Base-by-base conservation (phyloP, 306 rosid species). In the Malus sieversii region DNA sequence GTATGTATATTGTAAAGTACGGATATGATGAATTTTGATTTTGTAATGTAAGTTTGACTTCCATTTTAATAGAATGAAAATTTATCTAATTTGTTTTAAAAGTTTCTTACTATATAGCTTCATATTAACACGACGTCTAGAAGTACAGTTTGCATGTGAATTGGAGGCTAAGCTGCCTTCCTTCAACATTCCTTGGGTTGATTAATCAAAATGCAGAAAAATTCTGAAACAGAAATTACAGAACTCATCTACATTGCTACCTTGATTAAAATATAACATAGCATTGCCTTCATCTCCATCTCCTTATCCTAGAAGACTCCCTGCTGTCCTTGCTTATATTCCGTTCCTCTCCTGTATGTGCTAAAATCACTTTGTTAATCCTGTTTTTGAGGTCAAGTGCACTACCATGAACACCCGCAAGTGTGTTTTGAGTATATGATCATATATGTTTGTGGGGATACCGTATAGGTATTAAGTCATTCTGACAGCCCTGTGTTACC, bases 61-160 rank as follows among this genome's bases (percentile, higher is more conserved):
- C 61, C 22, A 67, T 46, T 40, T n/a, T 68, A 23, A 67, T 46
- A 68, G 59, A 38, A 48, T 35, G 19, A 71, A 75, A 71, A 63
- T 75, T 55, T 79, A 75, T 72, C 48, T n/a, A 64, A 77, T 30
- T 22, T 69, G 46, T 76, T 69, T 61, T 75, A 55, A 61, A 65
- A 59, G 13, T 45, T 48, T 72, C 40, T 57, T 57, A 51, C 29
- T 61, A 38, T 3, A 72, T n/a, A 22, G 19, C 1, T 72, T 23
- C 4, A 44, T 38, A 20, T 4, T 57, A 55, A 22, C 23, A 55
- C 10, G 22, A 3, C 52, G n/a, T 73, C 57, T 18, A 23, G 76
- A 58, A 59, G 10, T 73, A 73, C 55, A 58, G 16, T 10, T 25
- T 72, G 22, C 18, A 40, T 72, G 52, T 4, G 55, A 30, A 51